Evolutionary conservation across 176 grass and related monocot species (phyloP), one percentile per base, ranked within the genome.

Genomic region (Oropetium thomaeum): DNA sequence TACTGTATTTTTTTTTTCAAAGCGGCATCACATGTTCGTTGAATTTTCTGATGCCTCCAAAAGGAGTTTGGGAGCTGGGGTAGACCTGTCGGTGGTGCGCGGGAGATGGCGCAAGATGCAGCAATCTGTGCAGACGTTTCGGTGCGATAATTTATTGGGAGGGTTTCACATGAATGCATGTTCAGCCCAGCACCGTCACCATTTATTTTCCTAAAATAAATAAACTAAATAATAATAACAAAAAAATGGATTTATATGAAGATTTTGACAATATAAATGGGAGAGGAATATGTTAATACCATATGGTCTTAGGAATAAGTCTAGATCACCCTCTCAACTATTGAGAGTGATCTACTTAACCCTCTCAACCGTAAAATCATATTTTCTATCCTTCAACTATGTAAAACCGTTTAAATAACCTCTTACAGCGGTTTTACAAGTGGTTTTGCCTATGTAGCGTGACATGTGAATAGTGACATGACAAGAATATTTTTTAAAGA

Each of bases 11-110:
- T 41, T 28, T 71, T 41, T 52, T 23, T 64, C 20, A 1, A 57
- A 27, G 5, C 23, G 45, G 12, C 55, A 23, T 38, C 57, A n/a
- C 20, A 25, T 30, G 42, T 28, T 62, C 5, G 41, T 38, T 51
- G 43, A 52, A 48, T 62, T 81, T 62, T 81, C 13, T 20, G n/a
- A 35, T 51, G 67, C n/a, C 41, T 61, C 40, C 53, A 58, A 68
- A 70, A 25, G 59, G 34, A 5, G 20, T 3, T 42, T 69, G 53
- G 44, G 42, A 47, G 62, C 41, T 22, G 20, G 28, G 52, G 59
- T 19, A 43, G 51, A 57, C 4, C 76, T 33, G 64, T 69, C 38
- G 59, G 52, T 55, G 53, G 52, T 55, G 53, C 52, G 22, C 7
- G 7, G 23, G 49, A 58, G 17, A 16, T 15, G 13, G 12, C 52